Conservation (phyloP, 1,139 yeast species). For the Saccharomyces uvarum region DNA sequence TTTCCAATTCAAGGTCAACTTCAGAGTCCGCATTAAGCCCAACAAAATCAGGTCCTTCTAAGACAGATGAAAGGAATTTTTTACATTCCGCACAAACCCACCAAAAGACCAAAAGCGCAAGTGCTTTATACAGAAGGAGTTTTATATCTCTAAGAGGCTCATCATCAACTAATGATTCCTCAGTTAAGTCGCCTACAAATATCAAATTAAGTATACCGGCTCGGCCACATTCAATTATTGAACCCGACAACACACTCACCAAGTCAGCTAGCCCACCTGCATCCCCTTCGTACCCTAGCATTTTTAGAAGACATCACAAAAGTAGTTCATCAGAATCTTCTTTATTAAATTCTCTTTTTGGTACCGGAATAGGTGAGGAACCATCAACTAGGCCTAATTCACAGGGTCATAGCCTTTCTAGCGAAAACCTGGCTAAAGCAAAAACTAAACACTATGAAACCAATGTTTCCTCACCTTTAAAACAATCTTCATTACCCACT, state of each 20-base stretch:
- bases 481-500: slow-evolving; percentile 8
- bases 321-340: slow-evolving; percentile 52
- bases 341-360: slow-evolving; percentile 32
- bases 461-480: slow-evolving; percentile 10
- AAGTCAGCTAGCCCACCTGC: slow-evolving; percentile 39
- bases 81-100: slow-evolving; percentile 14
- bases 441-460: slow-evolving; percentile 7
- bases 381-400: slow-evolving; percentile 7
- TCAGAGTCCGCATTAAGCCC: slow-evolving; percentile 20
- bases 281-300: slow-evolving; percentile 34
- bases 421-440: slow-evolving; percentile 12
- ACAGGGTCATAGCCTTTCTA: slow-evolving; percentile 11
- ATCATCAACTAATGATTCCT: slow-evolving; percentile 6
- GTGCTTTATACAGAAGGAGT: slow-evolving; percentile 31
- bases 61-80: slow-evolving; percentile 10
- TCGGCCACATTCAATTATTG: slow-evolving; percentile 52
- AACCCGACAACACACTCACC: slow-evolving; percentile 32
- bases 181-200: slow-evolving; percentile 12
- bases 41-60: slow-evolving; percentile 5
- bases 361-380: slow-evolving; percentile 10
- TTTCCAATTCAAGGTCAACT: slow-evolving; percentile 17
- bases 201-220: slow-evolving; percentile 32
- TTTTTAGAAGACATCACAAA: slow-evolving; percentile 54
- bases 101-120: slow-evolving; percentile 28
- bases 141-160: slow-evolving; percentile 30